Percentiles rank a stretch among this genome's conserved stretches.
Conservation (phyloP, 176 grass and related monocot species). For the Rhynchospora pubera region DNA sequence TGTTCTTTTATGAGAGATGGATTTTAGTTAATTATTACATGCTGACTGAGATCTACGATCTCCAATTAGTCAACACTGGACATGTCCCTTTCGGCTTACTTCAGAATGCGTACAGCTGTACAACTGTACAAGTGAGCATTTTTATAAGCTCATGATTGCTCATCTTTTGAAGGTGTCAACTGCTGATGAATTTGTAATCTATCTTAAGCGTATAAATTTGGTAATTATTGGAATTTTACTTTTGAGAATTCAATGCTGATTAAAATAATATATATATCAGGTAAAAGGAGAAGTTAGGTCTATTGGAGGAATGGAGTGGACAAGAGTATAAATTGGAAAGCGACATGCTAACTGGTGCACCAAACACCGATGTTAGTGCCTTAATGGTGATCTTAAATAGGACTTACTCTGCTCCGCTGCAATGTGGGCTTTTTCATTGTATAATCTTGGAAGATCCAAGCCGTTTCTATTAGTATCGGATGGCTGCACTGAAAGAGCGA, state of each 20-base stretch:
- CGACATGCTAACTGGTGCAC: neutral
- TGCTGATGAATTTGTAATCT: neutral
- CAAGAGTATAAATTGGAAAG: neutral
- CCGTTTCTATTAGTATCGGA: neutral
- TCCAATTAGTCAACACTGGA: neutral
- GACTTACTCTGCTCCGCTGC: neutral
- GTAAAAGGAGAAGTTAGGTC: neutral
- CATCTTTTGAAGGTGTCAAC: neutral
- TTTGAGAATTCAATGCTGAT: neutral
- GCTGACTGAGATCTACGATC: neutral
- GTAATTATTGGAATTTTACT: neutral
- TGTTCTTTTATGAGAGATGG: neutral
- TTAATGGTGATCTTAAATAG: neutral
- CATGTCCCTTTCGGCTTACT: neutral
- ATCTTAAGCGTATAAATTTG: neutral
- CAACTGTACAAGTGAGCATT: neutral
- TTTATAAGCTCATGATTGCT: neutral
- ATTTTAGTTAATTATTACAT: slow-evolving; percentile 7
- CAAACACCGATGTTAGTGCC: slow-evolving; percentile 1
- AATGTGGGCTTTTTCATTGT: neutral
- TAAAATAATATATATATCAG: neutral
- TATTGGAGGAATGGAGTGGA: neutral
- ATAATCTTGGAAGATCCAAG: neutral
- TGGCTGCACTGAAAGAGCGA: neutral
- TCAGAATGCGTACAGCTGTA: neutral